Evolutionary conservation across 306 rosid genomes (phyloP), one percentile per base, ranked within the genome.

Genomic region (Senna tora): DNA sequence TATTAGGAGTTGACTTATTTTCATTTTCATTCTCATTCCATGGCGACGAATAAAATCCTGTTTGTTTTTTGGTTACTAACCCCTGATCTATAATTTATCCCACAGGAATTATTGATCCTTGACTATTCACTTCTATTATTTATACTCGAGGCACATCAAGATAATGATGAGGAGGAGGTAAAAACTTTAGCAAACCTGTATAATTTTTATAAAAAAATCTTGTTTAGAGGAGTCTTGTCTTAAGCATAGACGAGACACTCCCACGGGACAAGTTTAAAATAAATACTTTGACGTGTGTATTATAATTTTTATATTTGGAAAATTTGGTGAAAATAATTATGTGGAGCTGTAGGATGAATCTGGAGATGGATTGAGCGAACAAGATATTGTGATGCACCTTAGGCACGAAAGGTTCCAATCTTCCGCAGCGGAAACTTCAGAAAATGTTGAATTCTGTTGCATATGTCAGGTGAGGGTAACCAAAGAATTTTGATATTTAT

Each of bases 391-490:
- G 15, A 0, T 8, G 0, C 3, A 34, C 25, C 52, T 81, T 41
- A 30, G 41, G 14, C 63, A 4, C 13, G 75, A 55, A 16, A 21
- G 5, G 13, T 76, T 58, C 39, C 36, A 15, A 4, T 15, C 51
- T 12, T 25, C 33, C 15, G 3, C 2, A 0, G 22, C 9, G 3
- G 33, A 2, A 17, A 14, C 45, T 66, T 57, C 50, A 3, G 28
- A 12, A 7, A 17, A 17, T 33, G 74, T 10, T 38, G 67, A 77
- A 19, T 10, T 7, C 2, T 81, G 82, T 56, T 17, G 73, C 47
- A 73, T 81, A 11, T 81, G 85, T 19, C 85, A 61, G 73, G 85
- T 81, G 61, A 72, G 69, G 4, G 64, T 22, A 30, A 50, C 25
- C 47, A 34, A 34, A 19, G 10, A 57, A 15, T 15, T 28, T 15